A percentile compares a stretch with the other conserved stretches of the same genome.
Conservation (phyloP, 768 basidiomycete genomes). For the Lactifluus volemus region DNA sequence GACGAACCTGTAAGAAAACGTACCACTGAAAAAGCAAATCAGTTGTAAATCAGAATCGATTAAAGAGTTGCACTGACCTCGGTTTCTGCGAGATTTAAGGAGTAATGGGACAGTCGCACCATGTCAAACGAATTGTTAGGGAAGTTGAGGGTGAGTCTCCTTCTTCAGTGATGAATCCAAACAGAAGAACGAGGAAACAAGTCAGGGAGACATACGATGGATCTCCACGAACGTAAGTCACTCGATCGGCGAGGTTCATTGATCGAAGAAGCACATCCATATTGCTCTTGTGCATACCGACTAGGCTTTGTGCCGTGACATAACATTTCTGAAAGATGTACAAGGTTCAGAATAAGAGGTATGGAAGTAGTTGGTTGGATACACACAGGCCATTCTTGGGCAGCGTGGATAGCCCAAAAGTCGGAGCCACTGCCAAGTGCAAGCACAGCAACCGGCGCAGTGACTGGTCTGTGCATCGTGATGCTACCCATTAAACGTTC, state of each 20-base stretch:
- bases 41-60: neutral
- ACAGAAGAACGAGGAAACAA: neutral
- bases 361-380: neutral
- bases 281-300: slow-evolving; percentile 1
- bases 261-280: neutral
- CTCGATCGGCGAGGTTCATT: slow-evolving; percentile 1
- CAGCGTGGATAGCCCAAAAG: slow-evolving; percentile 63
- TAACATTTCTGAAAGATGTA: slow-evolving; percentile 1
- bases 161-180: neutral
- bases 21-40: slow-evolving; percentile 11
- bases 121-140: slow-evolving; percentile 14
- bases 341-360: neutral
- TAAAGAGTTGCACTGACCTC: slow-evolving; percentile 4
- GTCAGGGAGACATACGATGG: slow-evolving; percentile 2
- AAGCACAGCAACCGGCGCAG: slow-evolving; percentile 44
- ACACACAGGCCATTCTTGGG: slow-evolving; percentile 54
- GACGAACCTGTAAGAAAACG: slow-evolving; percentile 11
- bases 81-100: slow-evolving; percentile 16
- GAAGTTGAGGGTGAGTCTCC: neutral
- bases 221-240: slow-evolving; percentile 9
- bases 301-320: slow-evolving; percentile 8
- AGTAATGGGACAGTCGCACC: slow-evolving; percentile 16
- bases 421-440: slow-evolving; percentile 70
- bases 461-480: slow-evolving; percentile 46
- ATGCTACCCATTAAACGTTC: slow-evolving; percentile 38